Evolutionary conservation across 148 eudicot species (phyloP), one percentile per base, ranked within the genome.

Genomic region (Vaccinium corymbosum): DNA sequence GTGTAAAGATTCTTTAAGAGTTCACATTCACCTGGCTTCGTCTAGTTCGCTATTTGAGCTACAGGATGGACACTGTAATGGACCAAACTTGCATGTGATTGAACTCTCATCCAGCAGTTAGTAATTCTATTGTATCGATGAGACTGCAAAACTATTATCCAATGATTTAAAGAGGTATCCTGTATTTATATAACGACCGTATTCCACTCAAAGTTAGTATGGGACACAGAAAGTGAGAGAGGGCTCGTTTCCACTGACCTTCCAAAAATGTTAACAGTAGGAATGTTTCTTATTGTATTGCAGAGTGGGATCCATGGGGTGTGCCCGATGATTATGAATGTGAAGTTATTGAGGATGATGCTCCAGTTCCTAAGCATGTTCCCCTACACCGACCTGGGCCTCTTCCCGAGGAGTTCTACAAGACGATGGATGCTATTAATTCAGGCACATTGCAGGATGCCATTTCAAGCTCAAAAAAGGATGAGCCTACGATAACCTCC

Each of bases 281-380:
- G 7, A 13, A 68, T 68, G 29, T 68, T 27, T 29, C 14, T 12
- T 35, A 52, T 83, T 84, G 53, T 52, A 64, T 82, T 84, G 87
- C 94, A 97, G 99, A 97, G 89, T 97, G 99, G 99, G 88, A 93
- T n/a, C 94, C 99, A 76, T 97, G 99, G 99, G 98, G 91, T 81
- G 90, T 97, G 80, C 95, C 95, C 1, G 98, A 93, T 64, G 99
- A 92, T 88, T 94, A 94, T 68, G 99, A 93, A 83, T 93, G 97
- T 85, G 99, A 97, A 90, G 91, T 97, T 25, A 92, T 97, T 22
- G 99, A 93, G 88, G 93, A 97, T 83, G 97, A 93, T 82, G 95
- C 97, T 77, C 99, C 99, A 20, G 94, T 93, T n/a, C 99, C 99
- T 17, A 92, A 93, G 89, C 97, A 97, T 64, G 64, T 97, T 64